Evolutionary conservation across 1,284 basidiomycete genomes (phyloP).

Genomic region (Cystobasidium pallidum): DNA sequence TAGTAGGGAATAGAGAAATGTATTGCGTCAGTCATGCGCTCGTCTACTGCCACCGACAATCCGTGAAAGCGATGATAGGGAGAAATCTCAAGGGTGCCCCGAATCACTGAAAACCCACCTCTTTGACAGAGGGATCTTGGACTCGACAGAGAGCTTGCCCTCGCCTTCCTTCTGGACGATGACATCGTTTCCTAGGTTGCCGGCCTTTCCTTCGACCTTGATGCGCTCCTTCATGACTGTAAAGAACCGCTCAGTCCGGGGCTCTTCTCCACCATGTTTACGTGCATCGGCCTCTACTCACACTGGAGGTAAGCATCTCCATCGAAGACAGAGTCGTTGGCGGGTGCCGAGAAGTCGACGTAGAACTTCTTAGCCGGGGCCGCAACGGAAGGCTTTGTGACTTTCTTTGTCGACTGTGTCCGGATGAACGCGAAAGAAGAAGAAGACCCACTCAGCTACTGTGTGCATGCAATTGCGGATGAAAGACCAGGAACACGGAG

Average conservation of each 20-base stretch:
- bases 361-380: slow-evolving; percentile 54
- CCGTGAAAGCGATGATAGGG: no score
- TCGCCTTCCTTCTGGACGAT: slow-evolving; percentile 57
- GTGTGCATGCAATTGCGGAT: slow-evolving; percentile 3
- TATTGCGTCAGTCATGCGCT: no score
- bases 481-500: no score
- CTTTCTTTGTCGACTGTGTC: slow-evolving; percentile 18
- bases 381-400: slow-evolving; percentile 46
- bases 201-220: slow-evolving; percentile 60
- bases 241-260: no score
- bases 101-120: slow-evolving; percentile 50
- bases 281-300: slow-evolving; percentile 16
- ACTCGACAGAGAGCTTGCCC: slow-evolving; percentile 58
- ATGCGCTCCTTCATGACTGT: slow-evolving; percentile 58
- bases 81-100: no score
- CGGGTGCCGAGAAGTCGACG: slow-evolving; percentile 60
- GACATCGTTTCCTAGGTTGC: slow-evolving; percentile 59
- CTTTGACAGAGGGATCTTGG: slow-evolving; percentile 58
- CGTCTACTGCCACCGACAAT: no score
- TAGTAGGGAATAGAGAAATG: no score
- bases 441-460: slow-evolving; percentile 40
- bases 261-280: no score
- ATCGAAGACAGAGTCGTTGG: slow-evolving; percentile 60
- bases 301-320: slow-evolving; percentile 59
- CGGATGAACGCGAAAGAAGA: no score